Evolutionary conservation across 1,139 yeast genomes (phyloP), one percentile per base, ranked within the genome.

Genomic region (Ogataea hybrid): DNA sequence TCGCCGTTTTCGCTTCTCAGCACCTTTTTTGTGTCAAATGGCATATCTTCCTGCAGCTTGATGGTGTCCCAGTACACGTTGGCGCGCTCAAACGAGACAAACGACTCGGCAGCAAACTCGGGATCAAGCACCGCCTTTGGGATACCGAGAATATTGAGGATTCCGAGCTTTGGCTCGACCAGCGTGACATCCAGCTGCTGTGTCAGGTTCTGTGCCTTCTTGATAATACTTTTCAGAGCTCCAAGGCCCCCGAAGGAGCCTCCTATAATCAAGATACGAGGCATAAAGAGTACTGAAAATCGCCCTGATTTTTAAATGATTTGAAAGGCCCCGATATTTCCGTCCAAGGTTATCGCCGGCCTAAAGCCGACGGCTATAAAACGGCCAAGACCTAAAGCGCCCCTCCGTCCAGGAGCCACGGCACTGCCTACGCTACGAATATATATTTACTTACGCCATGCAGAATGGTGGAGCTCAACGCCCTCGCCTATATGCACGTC

Each of bases 121-220:
- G 61, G 51, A 52, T 75, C 76, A 17, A 75, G 66, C 11, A 75
- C 63, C 4, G 77, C 67, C 40, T 68, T 60, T 4, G 81, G 80
- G 23, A 75, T 69, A 1, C 79, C 81, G 46, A 76, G 59, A 6
- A 75, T 63, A 48, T 77, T 77, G 42, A 77, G 61, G 37, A 76
- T 65, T 2, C 82, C 82, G 2, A 71, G 68, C 42, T 74, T 62
- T 14, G 81, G 80, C 46, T 77, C 81, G 0, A 77, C 57, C 32
- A 77, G 43, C 0, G 72, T 68, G 15, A 75, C 61, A 12, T 72
- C 66, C 2, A 70, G 25, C 14, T 36, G 11, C 18, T 35, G 14
- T 7, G 28, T 14, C 12, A 15, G 14, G 15, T 10, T 16, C 23
- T 34, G 32, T 3, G 36, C 25, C 21, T 39, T 34, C 12, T 30